phyloP scores from a whole-genome alignment of 2,329 filamentous ascomycete genomes.

The Canariomyces notabilis region DNA sequence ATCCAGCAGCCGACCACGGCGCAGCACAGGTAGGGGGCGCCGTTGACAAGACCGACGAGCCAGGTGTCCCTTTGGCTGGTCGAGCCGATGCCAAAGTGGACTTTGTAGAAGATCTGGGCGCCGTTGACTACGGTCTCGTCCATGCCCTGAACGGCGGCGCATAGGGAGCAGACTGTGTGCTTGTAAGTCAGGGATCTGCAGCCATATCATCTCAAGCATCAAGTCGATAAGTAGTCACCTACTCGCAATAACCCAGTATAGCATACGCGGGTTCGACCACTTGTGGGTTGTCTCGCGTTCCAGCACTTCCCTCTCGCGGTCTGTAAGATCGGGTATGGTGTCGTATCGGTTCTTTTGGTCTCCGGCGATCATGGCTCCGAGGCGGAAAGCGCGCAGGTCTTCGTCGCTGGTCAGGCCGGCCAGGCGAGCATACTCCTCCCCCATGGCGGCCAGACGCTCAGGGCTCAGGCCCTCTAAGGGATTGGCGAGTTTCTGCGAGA shows the following conservation, averaged over 20 bases:
- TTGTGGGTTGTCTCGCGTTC: slow-evolving; percentile 58
- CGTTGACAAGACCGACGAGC: slow-evolving; percentile 59
- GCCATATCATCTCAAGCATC: background rate
- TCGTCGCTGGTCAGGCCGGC: slow-evolving; percentile 51
- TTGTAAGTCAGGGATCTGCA: background rate
- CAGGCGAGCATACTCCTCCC: slow-evolving; percentile 52
- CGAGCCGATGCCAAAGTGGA: slow-evolving; percentile 55
- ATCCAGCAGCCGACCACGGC: slow-evolving; percentile 68
- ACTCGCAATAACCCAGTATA: slow-evolving; percentile 60
- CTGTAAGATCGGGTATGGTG: slow-evolving; percentile 47
- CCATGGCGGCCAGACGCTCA: slow-evolving; percentile 49
- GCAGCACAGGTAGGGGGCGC: slow-evolving; percentile 59
- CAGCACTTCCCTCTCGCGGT: slow-evolving; percentile 53
- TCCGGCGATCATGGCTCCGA: slow-evolving; percentile 55
- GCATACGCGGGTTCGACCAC: slow-evolving; percentile 62
- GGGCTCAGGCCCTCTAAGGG: slow-evolving; percentile 37
- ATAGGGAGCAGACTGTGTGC: slow-evolving; percentile 53
- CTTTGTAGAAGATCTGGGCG: slow-evolving; percentile 60
- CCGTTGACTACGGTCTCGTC: slow-evolving; percentile 67
- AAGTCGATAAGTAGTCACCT: slow-evolving; percentile 18
- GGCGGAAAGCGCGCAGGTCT: slow-evolving; percentile 53
- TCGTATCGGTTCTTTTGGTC: slow-evolving; percentile 47
- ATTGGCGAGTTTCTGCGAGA: slow-evolving; percentile 36
- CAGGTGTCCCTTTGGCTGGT: slow-evolving; percentile 46
- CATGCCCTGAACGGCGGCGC: slow-evolving; percentile 67